Evolutionary conservation across 1,139 yeast species (phyloP), one percentile per base, ranked within the genome.

Genomic region (Zygosaccharomyces pseudobailii): DNA sequence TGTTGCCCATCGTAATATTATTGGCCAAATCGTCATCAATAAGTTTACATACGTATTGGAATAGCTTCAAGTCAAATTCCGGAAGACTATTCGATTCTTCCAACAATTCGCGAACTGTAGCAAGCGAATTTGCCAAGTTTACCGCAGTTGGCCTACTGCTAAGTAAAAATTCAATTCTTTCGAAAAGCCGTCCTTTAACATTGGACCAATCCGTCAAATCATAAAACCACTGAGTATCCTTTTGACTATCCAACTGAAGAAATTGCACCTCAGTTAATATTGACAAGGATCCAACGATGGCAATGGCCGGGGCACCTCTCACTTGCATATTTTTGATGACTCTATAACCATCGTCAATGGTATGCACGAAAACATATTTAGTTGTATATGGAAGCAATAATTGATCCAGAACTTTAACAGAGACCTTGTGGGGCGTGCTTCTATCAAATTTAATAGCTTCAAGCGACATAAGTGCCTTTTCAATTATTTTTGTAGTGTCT

Each of bases 251-350:
- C 3, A 58, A 59, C 23, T 49, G 40, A 21, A 73, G 39, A 7
- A 82, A 68, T 47, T 64, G 68, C 2, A 56, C 50, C 54, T 90
- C 96, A 13, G 86, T 82, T 1, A 87, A 83, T n/a, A 90, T 76
- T 1, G 96, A 78, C 51, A 89, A 75, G 1, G 90, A 82, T 8
- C 96, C 97, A 3, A 92, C 97, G 48, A 92, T 87, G 49, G 97
- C 97, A 62, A 92, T 92, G 2, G 97, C 97, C 0, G 98, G 98
- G 0, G 98, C 98, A 21, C 98, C 98, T 64, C 98, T 78, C 4
- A 94, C 97, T 61, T 87, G 89, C 98, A 92, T 92, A 51, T 75
- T 74, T 63, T 82, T 84, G 65, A 92, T 92, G 19, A 89, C 95
- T 23, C 75, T 73, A 66, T 71, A 88, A 3, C 95, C 97, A 69